A percentile compares a stretch with the other conserved stretches of the same genome.
phyloP scores from a whole-genome alignment of 179 eudicot genomes.

The Patellifolia procumbens region DNA sequence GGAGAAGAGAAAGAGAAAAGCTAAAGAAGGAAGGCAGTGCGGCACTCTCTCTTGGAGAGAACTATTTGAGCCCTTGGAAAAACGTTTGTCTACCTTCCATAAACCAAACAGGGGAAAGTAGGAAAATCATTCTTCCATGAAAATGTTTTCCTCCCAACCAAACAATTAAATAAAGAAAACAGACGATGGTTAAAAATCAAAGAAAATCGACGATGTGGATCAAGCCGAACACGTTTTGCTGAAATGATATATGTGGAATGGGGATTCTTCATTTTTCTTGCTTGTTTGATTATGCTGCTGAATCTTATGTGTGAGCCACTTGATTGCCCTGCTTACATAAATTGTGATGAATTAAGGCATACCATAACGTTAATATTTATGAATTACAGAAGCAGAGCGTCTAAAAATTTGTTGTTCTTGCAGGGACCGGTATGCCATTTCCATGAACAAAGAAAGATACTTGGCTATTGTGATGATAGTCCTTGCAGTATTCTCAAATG shows the following conservation, averaged over 20 bases:
- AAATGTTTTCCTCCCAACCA: no score
- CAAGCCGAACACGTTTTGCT: neutral
- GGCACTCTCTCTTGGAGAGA: no score
- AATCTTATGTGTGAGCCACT: neutral
- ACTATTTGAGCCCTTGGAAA: no score
- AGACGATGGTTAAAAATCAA: no score
- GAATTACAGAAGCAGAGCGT: neutral
- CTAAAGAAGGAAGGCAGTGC: no score
- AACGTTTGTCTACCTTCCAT: no score
- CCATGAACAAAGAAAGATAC: conserved; percentile 67
- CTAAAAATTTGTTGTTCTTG: conserved; percentile 16
- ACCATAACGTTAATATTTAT: neutral
- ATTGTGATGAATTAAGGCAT: neutral
- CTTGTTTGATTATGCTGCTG: neutral
- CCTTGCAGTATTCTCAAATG: conserved; percentile 81
- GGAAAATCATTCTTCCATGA: no score
- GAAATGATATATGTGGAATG: neutral
- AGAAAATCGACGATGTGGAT: neutral
- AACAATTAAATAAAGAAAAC: no score
- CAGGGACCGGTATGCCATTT: conserved; percentile 83
- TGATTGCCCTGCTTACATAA: neutral
- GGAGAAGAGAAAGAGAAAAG: no score
- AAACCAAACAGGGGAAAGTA: no score
- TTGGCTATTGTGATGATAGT: conserved; percentile 73
- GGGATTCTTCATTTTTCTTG: neutral